Evolutionary conservation across 2,329 filamentous ascomycete genomes (phyloP), one percentile per base, ranked within the genome.

Genomic region (Scedosporium apiospermum): DNA sequence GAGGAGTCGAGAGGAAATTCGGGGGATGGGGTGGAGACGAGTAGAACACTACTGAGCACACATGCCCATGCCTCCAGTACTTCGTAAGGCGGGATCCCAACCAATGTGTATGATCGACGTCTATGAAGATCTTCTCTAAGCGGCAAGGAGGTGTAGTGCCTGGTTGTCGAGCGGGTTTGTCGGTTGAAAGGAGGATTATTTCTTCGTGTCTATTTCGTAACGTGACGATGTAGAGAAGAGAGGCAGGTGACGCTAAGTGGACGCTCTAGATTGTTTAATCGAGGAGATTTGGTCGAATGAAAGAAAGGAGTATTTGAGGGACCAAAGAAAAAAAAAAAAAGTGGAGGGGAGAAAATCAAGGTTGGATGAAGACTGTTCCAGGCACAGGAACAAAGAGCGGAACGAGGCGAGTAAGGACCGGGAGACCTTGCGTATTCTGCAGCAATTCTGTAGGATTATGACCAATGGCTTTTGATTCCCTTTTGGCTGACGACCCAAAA

Each of bases 261-360:
- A n/a, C 3, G 41, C 44, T n/a, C n/a, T 3, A 12, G 51, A 23
- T 27, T 16, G 51, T 55, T 55, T 38, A 53, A 57, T 21, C 49
- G 23, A 30, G 41, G 44, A 53, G 18, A n/a, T 14, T 16, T 16
- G 42, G 53, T 41, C 26, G 12, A 27, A 46, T 7, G 53, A 34
- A 49, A 41, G 58, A 34, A 30, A 64, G 46, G 21, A 42, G 38
- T 23, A 57, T 12, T 12, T 38, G 34, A 38, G 34, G 34, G 9
- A 38, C 34, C 34, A 38, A 63, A 34, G 46, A n/a, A n/a, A n/a
- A 49, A 61, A 44, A 26, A 61, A 57, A 51, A 60, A 51, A 60
- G 46, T 30, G 18, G 26, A 18, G 23, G 23, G 16, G 23, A 21
- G 26, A 58, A 34, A 57, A 58, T 58, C 12, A 30, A 16, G 58